Evolutionary conservation across 75 land plant species (phyloP), one percentile per base, ranked within the genome.

Genomic region (Cryptomeria japonica): DNA sequence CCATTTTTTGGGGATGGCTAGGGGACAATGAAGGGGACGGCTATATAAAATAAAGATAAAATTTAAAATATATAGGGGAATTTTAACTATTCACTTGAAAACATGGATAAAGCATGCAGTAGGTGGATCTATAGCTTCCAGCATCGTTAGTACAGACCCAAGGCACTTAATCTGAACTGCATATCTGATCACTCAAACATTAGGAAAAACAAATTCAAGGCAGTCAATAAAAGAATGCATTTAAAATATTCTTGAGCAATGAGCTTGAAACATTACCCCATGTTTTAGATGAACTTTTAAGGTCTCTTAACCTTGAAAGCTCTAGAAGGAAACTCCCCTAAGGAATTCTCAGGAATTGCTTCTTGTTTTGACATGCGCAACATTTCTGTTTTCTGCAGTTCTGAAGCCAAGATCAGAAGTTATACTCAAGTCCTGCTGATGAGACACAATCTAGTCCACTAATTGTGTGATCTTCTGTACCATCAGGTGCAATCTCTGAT

Each of bases 381-480:
- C 3, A 84, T 34, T 51, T 84, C 86, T 36, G 16, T 89, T 55
- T 93, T 94, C 86, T 90, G 85, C 22, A 91, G 73, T 85, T 92
- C 87, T 85, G 94, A 91, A 70, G 96, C 96, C 87, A 94, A 44
- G 38, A 94, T 84, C 56, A 96, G 80, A 42, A 96, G 95, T 70
- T 95, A 93, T 58, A 93, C 86, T 96, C 96, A 86, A 92, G 86
- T 37, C 96, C 96, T 10, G 95, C 94, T 87, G 95, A 92, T 86
- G 93, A 90, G 83, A 94, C 92, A 56, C 90, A 41, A 37, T 93
- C 94, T 2, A 91, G 70, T 72, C 90, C 90, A 82, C 89, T 89
- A 42, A 9, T 47, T 85, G 64, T 73, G 5, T 90, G 77, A 32
- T 89, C 89, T 36, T 88, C 93, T 46, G 32, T 47, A 47, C 61